phyloP scores from a whole-genome alignment of 2,329 filamentous ascomycete genomes.

The Scedosporium aurantiacum region DNA sequence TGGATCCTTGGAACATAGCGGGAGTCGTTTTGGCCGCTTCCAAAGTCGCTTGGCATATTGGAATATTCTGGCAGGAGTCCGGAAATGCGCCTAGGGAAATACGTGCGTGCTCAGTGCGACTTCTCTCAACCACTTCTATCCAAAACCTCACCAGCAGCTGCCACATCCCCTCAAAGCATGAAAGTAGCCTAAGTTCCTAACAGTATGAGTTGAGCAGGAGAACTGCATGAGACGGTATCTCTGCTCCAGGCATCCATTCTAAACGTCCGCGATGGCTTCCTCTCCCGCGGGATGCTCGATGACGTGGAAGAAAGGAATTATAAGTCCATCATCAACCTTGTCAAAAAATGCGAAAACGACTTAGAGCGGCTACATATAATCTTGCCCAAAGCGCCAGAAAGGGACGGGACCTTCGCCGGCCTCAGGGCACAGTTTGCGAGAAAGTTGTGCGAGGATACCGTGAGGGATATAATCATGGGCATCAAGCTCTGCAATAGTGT shows the following conservation, averaged over 20 bases:
- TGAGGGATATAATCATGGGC: neutral
- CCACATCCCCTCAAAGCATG: too few relatives aligned
- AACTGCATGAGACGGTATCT: neutral
- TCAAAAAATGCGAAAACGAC: neutral
- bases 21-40: neutral
- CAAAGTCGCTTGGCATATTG: neutral
- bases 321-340: neutral
- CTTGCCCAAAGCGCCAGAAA: neutral
- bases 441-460: conserved; percentile 1
- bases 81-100: neutral
- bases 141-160: too few relatives aligned
- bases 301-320: neutral
- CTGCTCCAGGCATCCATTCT: neutral
- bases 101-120: neutral
- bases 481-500: conserved; percentile 4
- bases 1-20: conserved; percentile 2
- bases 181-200: too few relatives aligned
- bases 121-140: too few relatives aligned
- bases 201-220: neutral
- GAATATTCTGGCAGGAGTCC: neutral
- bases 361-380: neutral
- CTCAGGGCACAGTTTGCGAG: neutral
- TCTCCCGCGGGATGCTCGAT: neutral
- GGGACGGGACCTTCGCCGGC: neutral
- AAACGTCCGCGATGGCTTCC: neutral